phyloP scores from a whole-genome alignment of 148 eudicot species.

The Fagopyrum tataricum region DNA sequence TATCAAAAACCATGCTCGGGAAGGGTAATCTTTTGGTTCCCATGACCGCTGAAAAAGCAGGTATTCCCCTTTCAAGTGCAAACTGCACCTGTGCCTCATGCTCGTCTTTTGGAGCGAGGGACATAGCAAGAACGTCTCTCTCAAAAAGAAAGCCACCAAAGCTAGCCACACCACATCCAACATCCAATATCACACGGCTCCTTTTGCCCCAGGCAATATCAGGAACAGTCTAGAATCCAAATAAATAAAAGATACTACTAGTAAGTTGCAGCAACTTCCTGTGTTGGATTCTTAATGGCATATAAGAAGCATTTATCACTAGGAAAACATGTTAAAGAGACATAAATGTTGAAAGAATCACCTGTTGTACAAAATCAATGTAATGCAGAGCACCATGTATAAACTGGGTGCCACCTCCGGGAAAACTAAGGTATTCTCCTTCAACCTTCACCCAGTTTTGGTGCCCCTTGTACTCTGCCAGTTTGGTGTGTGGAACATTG shows the following conservation, averaged over 20 bases:
- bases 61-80: conserved; percentile 76
- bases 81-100: conserved; percentile 83
- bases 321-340: neutral
- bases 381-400: conserved; percentile 57
- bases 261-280: neutral
- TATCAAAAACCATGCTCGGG: conserved; percentile 59
- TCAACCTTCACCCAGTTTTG: conserved; percentile 64
- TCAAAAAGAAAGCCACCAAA: conserved; percentile 78
- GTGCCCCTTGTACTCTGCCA: conserved; percentile 47
- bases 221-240: conserved; percentile 11
- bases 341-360: conserved; percentile 15
- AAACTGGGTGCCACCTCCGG: conserved; percentile 74
- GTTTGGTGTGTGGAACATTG: conserved; percentile 58
- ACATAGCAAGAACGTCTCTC: conserved; percentile 60
- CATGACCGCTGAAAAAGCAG: conserved; percentile 72
- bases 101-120: conserved; percentile 78
- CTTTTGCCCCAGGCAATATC: conserved; percentile 15
- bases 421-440: conserved; percentile 53
- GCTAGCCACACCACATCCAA: conserved; percentile 85
- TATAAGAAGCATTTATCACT: neutral
- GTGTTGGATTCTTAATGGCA: neutral
- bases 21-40: conserved; percentile 61
- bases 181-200: conserved; percentile 14
- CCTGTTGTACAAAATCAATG: conserved; percentile 54
- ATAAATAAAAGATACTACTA: neutral